Conservation (phyloP, 306 rosid species). For the Quercus agrifolia region DNA sequence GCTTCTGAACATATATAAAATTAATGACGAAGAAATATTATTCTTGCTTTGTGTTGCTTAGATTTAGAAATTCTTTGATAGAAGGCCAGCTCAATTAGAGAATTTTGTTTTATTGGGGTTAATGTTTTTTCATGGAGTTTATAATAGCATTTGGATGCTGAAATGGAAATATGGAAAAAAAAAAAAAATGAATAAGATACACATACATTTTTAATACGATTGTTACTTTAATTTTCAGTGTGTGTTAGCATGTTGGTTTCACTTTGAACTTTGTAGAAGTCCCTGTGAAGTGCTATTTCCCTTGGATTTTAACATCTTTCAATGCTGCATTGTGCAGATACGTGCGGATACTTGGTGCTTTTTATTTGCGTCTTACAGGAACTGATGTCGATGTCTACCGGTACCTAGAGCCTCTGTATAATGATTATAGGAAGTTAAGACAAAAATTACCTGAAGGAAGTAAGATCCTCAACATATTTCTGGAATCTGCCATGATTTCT, state of each 20-base stretch:
- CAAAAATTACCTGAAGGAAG: conserved; percentile 73
- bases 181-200: not conserved
- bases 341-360: conserved; percentile 90
- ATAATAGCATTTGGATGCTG: not conserved
- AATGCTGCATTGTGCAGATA: conserved; percentile 43
- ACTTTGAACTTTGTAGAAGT: not conserved
- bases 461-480: conserved; percentile 30
- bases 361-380: conserved; percentile 89
- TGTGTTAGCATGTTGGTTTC: not conserved
- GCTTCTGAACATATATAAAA: not conserved
- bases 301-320: not conserved
- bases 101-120: not conserved
- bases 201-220: not conserved
- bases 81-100: not conserved
- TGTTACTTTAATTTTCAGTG: not conserved
- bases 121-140: not conserved
- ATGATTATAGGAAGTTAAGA: conserved; percentile 80
- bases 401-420: conserved; percentile 85
- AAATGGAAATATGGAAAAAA: not conserved
- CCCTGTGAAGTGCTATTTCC: not conserved
- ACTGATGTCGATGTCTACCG: conserved; percentile 79
- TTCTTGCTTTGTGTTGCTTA: not conserved
- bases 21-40: not conserved
- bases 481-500: not conserved
- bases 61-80: not conserved